Evolutionary conservation across 2,329 filamentous ascomycete species (phyloP), one percentile per base, ranked within the genome.

Genomic region (Amylocarpus encephaloides): DNA sequence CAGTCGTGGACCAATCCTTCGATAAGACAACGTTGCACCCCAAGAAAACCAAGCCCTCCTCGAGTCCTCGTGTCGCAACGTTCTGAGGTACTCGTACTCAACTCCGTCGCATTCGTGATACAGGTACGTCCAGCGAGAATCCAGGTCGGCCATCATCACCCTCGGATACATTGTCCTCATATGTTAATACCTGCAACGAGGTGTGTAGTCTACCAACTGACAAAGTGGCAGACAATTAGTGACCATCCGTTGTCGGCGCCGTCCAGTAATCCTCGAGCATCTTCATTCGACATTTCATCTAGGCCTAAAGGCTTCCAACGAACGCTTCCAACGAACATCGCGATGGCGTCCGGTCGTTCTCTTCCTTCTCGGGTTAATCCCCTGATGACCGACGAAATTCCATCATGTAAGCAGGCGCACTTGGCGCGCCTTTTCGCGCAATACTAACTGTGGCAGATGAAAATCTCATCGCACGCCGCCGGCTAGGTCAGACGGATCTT

Each of bases 401-500:
- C 84, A 47, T 64, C 72, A 46, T 79, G 85, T 88, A 84, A 61
- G 75, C 74, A 32, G 22, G 49, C 54, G 53, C 56, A 54, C 58
- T 48, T 34, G 15, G 34, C 50, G 54, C 58, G 50, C 52, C 49
- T 53, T 47, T 40, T 38, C 22, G 22, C 46, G 38, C 19, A 32
- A 49, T 26, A 48, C 57, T 64, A 53, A 63, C 55, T 49, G 12
- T 19, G 13, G 52, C 49, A 64, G 64, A 66, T 60, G 57, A 61
- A 10, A 44, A 48, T 45, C 58, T 66, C 33, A 81, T 96, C 57
- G 75, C 84, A 68, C 85, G 90, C 65, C 86, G 93, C 64, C 87
- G 92, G 60, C 78, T 98, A 41, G 93, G 92, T 42, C 91, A 95
- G 71, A 98, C 93, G 19, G 87, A 94, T 70, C 78, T 98, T 57